Conservation (phyloP, 2,329 filamentous ascomycete genomes). For the Hypoxylon sp. region DNA sequence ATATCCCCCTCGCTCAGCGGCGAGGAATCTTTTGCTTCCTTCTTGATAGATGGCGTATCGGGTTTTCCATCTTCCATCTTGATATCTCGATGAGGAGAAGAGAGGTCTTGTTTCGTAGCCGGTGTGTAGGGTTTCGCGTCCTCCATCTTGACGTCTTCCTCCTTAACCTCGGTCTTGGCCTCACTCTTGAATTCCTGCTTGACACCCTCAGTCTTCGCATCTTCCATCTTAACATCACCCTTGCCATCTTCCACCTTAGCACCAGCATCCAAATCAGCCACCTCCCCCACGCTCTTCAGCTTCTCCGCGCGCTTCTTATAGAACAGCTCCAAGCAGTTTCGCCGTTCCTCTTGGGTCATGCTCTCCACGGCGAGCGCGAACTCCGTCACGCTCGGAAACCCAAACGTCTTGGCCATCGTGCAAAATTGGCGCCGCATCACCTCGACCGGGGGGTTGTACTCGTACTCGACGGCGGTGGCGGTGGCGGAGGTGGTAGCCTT, state of each 20-base stretch:
- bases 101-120: slow-evolving; percentile 29
- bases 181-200: slow-evolving; percentile 12
- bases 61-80: slow-evolving; percentile 14
- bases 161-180: slow-evolving; percentile 2
- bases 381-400: slow-evolving; percentile 77
- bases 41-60: slow-evolving; percentile 18
- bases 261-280: slow-evolving; percentile 26
- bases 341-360: slow-evolving; percentile 85
- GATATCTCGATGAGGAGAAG: too few species aligned
- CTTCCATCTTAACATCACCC: slow-evolving; percentile 16
- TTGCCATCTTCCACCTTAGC: slow-evolving; percentile 16
- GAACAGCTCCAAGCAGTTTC: slow-evolving; percentile 81
- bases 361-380: slow-evolving; percentile 92
- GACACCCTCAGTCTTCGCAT: slow-evolving; percentile 6
- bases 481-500: slow-evolving; percentile 46
- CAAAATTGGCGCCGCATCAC: slow-evolving; percentile 87
- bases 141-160: slow-evolving; percentile 17
- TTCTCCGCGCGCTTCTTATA: slow-evolving; percentile 73
- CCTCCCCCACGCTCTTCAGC: slow-evolving; percentile 48
- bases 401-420: slow-evolving; percentile 83
- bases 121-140: slow-evolving; percentile 11
- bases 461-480: slow-evolving; percentile 48
- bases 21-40: slow-evolving; percentile 13
- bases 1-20: neutral
- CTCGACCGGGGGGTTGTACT: slow-evolving; percentile 76